phyloP scores from a whole-genome alignment of 345 rosid genomes.

The Dimocarpus longan region DNA sequence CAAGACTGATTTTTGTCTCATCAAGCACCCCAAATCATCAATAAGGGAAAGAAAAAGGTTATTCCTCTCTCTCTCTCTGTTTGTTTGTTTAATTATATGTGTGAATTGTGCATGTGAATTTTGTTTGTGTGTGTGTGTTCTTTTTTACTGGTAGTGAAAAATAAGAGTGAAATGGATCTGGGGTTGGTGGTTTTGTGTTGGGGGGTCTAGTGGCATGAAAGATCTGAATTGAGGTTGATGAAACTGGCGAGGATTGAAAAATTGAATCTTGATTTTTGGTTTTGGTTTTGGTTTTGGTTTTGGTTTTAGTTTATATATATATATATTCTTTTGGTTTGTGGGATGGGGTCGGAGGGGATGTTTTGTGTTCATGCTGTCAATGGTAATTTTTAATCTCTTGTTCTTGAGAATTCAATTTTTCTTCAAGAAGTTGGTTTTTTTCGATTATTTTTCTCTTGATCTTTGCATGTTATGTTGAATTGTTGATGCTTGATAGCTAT shows the following conservation, averaged over 20 bases:
- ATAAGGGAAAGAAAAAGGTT: neutral
- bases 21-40: neutral
- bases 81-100: neutral
- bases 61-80: neutral
- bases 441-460: neutral
- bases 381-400: neutral
- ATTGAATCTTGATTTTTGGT: neutral
- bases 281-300: too few relatives aligned
- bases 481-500: neutral
- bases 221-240: neutral
- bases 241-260: neutral
- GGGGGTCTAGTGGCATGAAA: neutral
- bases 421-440: neutral
- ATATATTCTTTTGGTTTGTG: too few relatives aligned
- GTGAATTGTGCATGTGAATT: neutral
- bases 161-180: neutral
- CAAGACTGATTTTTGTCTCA: neutral
- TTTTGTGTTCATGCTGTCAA: neutral
- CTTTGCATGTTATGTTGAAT: neutral
- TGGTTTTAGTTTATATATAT: too few relatives aligned
- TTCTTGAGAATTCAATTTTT: neutral
- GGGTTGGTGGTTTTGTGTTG: neutral
- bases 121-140: neutral
- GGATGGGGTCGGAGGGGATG: neutral
- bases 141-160: neutral